phyloP scores from a whole-genome alignment of 257 asterid genomes.

The Parsonsia alboflavescens region DNA sequence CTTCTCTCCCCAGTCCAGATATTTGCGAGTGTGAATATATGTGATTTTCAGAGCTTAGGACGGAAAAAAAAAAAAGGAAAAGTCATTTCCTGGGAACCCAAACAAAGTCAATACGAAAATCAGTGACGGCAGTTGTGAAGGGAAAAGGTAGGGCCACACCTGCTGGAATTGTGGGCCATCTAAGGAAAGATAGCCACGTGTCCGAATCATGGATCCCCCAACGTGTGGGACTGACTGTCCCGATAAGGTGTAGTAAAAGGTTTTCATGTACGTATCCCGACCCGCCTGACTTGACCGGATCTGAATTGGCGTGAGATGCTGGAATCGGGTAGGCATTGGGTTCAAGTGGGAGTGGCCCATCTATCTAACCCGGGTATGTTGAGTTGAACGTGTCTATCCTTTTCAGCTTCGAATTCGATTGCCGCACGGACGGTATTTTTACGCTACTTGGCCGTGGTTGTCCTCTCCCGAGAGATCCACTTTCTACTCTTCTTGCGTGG shows the following conservation, averaged over 20 bases:
- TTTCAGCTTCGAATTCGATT: not conserved
- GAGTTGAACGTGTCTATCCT: too few relatives aligned
- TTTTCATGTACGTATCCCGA: not conserved
- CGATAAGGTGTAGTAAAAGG: not conserved
- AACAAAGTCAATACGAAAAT: slow-evolving; percentile 26
- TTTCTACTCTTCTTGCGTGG: not conserved
- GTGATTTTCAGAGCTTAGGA: slow-evolving; percentile 33
- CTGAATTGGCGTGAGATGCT: not conserved
- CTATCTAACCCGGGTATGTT: too few relatives aligned
- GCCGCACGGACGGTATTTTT: slow-evolving; percentile 4
- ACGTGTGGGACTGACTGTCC: slow-evolving; percentile 9
- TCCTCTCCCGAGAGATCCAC: not conserved
- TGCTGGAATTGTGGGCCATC: not conserved
- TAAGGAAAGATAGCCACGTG: slow-evolving; percentile 3
- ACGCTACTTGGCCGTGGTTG: slow-evolving; percentile 7
- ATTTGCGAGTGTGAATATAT: not conserved
- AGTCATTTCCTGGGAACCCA: slow-evolving; percentile 6
- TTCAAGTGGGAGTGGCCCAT: too few relatives aligned
- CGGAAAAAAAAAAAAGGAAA: not conserved
- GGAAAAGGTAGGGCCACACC: slow-evolving; percentile 1
- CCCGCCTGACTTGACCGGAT: not conserved
- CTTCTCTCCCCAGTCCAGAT: not conserved
- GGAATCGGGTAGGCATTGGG: too few relatives aligned
- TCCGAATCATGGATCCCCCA: not conserved
- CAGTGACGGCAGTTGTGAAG: slow-evolving; percentile 30